Conservation (phyloP, 345 rosid genomes). For the Streptanthus diversifolius region DNA sequence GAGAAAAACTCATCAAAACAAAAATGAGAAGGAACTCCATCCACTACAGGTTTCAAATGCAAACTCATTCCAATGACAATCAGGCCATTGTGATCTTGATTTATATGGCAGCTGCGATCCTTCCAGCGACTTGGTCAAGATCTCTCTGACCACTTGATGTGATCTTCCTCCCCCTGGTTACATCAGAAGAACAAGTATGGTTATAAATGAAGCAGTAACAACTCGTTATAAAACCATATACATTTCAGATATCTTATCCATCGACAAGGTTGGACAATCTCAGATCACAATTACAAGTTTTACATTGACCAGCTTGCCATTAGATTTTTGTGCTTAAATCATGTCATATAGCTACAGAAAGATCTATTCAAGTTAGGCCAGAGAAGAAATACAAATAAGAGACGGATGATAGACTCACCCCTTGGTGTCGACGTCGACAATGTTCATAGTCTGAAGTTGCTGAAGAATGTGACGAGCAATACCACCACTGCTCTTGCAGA, state of each 20-base stretch:
- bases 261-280: not conserved
- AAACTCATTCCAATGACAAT: slow-evolving; percentile 9
- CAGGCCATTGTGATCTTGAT: not conserved
- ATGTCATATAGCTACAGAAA: not conserved
- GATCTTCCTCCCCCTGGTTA: slow-evolving; percentile 71
- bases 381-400: not conserved
- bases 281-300: not conserved
- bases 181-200: not conserved
- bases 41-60: slow-evolving; percentile 15
- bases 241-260: not conserved
- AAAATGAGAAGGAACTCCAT: slow-evolving; percentile 18
- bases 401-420: slow-evolving; percentile 29
- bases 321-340: not conserved
- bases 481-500: slow-evolving; percentile 43
- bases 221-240: not conserved
- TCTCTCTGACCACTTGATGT: slow-evolving; percentile 84
- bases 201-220: not conserved
- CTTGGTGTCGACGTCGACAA: slow-evolving; percentile 36
- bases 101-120: slow-evolving; percentile 47
- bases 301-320: not conserved
- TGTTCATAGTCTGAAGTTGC: slow-evolving; percentile 42
- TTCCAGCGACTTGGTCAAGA: slow-evolving; percentile 92
- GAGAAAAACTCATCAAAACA: slow-evolving; percentile 1
- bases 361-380: not conserved
- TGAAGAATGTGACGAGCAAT: slow-evolving; percentile 44